Percentiles rank a stretch among this genome's conserved stretches.
Evolutionary conservation across 2,329 filamentous ascomycete species (phyloP).

Genomic region (Penicillium decumbens): DNA sequence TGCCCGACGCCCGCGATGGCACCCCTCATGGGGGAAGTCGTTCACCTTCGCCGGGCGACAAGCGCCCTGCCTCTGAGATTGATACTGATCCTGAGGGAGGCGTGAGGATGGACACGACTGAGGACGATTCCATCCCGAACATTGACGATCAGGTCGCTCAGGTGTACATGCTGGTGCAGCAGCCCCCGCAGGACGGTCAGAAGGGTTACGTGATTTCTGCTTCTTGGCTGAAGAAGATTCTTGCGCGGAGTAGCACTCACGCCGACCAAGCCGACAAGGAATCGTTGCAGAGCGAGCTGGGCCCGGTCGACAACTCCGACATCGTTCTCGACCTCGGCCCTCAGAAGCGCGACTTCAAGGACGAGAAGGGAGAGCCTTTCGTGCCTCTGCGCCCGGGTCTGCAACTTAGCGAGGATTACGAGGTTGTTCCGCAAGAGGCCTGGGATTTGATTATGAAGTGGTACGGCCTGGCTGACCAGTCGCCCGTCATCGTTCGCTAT

Average conservation of each 20-base stretch:
- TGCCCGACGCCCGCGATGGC: constrained; percentile 36
- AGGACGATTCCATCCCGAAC: constrained; percentile 4
- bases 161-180: constrained; percentile 57
- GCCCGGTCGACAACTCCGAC: constrained; percentile 81
- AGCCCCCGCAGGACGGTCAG: constrained; percentile 64
- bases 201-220: constrained; percentile 73
- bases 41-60: constrained; percentile 34
- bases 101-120: constrained; percentile 13
- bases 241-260: constrained; percentile 58
- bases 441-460: constrained; percentile 77
- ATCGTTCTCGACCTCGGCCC: constrained; percentile 60
- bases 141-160: constrained; percentile 69
- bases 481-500: constrained; percentile 66
- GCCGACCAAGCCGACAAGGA: constrained; percentile 55
- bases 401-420: constrained; percentile 63
- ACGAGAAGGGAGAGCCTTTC: constrained; percentile 53
- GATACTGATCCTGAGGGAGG: constrained; percentile 26
- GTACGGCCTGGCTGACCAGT: constrained; percentile 71
- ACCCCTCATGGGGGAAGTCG: constrained; percentile 25
- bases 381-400: constrained; percentile 68
- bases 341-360: constrained; percentile 36
- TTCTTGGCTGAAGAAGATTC: constrained; percentile 71
- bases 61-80: constrained; percentile 34
- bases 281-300: constrained; percentile 61
- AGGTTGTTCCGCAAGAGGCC: constrained; percentile 70